Evolutionary conservation across 1,284 basidiomycete species (phyloP).

Genomic region (Inonotus obliquus): DNA sequence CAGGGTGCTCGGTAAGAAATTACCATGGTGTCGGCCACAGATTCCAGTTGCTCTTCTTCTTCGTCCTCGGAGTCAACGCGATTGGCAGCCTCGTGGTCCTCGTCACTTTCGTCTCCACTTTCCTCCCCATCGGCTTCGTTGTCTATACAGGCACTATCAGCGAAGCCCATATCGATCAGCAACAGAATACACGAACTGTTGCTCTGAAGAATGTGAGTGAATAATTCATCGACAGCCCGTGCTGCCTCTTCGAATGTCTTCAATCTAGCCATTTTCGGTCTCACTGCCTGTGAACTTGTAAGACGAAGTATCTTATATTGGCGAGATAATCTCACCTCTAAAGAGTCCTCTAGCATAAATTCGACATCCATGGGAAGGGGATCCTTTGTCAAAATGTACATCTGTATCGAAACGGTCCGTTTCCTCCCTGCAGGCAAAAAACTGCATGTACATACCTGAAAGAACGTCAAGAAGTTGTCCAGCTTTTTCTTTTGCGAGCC

Average conservation of each 20-base stretch:
- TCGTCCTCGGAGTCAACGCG: slow-evolving; percentile 47
- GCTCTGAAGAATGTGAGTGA: slow-evolving; percentile 59
- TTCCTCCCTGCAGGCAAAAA: neutral
- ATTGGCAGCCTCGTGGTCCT: slow-evolving; percentile 60
- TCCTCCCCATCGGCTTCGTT: slow-evolving; percentile 28
- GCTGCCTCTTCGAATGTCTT: slow-evolving; percentile 85
- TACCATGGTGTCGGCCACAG: slow-evolving; percentile 53
- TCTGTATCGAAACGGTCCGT: slow-evolving; percentile 39
- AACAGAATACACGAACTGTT: slow-evolving; percentile 40
- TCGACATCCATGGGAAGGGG: slow-evolving; percentile 94
- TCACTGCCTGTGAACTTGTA: slow-evolving; percentile 52
- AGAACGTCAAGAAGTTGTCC: slow-evolving; percentile 89
- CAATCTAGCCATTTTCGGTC: slow-evolving; percentile 67
- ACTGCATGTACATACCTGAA: slow-evolving; percentile 62
- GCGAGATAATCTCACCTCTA: slow-evolving; percentile 58
- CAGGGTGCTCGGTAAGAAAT: slow-evolving; percentile 21
- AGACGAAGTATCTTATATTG: slow-evolving; percentile 5
- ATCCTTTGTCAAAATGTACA: slow-evolving; percentile 86
- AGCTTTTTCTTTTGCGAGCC: slow-evolving; percentile 88
- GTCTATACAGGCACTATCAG: slow-evolving; percentile 8
- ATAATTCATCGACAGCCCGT: slow-evolving; percentile 83
- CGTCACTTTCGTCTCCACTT: slow-evolving; percentile 61
- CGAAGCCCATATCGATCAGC: neutral
- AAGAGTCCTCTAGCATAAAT: slow-evolving; percentile 92
- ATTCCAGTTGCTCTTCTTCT: slow-evolving; percentile 45